Conservation (phyloP, 2,329 filamentous ascomycete species). For the Pseudonectria foliicola region DNA sequence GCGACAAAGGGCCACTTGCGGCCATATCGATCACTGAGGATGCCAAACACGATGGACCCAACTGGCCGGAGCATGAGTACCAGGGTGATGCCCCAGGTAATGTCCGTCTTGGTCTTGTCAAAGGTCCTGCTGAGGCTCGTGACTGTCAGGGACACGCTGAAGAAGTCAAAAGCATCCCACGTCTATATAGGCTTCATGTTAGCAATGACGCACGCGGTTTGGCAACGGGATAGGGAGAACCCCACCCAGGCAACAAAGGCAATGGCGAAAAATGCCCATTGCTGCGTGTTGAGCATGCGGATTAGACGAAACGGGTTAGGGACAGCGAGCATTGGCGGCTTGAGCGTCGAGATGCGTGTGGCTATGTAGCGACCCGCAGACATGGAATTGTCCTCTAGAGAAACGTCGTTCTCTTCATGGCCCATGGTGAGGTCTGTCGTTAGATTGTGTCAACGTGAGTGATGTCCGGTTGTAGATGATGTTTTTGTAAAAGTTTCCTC, state of each 20-base stretch:
- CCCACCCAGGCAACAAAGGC: constrained; percentile 52
- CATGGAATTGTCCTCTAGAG: constrained; percentile 43
- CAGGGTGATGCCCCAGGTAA: constrained; percentile 58
- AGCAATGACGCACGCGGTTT: neutral
- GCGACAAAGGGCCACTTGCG: constrained; percentile 67
- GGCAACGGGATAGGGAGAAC: constrained; percentile 9
- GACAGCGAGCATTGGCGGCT: constrained; percentile 47
- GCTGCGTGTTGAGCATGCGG: constrained; percentile 39
- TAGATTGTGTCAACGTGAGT: too few species aligned
- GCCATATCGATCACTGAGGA: constrained; percentile 49
- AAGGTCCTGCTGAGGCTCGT: constrained; percentile 47
- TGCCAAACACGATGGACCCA: constrained; percentile 47
- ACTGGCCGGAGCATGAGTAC: constrained; percentile 55
- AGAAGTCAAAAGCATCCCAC: constrained; percentile 62
- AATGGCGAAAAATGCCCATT: constrained; percentile 50
- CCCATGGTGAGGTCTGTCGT: constrained; percentile 8
- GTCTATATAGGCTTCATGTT: constrained; percentile 29
- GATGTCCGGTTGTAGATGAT: too few species aligned
- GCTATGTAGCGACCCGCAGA: constrained; percentile 37
- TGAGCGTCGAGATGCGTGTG: constrained; percentile 49
- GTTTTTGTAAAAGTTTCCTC: too few species aligned
- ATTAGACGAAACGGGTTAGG: constrained; percentile 47
- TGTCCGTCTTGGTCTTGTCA: constrained; percentile 45
- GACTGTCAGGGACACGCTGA: constrained; percentile 55
- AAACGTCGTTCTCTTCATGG: constrained; percentile 24